A percentile compares a stretch with the other conserved stretches of the same genome.
Evolutionary conservation across 2,329 filamentous ascomycete species (phyloP).

Genomic region (Ophiostoma fasciatum): DNA sequence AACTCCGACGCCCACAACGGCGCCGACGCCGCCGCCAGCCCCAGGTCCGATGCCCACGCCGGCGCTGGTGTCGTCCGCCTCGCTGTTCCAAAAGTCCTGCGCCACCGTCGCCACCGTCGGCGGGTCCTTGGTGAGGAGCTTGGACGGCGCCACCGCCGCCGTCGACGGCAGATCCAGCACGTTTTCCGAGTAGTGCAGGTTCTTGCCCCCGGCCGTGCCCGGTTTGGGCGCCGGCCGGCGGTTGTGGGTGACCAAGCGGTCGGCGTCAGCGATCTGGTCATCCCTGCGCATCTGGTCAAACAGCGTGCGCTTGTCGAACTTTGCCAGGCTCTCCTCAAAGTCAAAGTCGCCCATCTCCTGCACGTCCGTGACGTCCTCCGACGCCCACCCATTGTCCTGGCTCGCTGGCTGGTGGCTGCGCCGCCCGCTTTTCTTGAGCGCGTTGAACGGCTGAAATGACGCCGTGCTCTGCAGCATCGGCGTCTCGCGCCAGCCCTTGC

Average conservation of each 20-base stretch:
- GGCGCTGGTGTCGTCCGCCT: conserved; percentile 52
- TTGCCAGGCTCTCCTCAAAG: conserved; percentile 75
- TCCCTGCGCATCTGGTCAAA: conserved; percentile 87
- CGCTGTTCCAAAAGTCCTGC: conserved; percentile 56
- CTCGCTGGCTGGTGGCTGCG: conserved; percentile 20
- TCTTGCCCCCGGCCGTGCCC: conserved; percentile 69
- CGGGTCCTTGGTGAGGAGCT: conserved; percentile 17
- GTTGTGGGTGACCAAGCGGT: conserved; percentile 84
- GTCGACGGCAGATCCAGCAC: conserved; percentile 52
- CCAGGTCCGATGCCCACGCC: conserved; percentile 11
- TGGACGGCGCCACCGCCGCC: conserved; percentile 17
- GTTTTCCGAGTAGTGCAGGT: conserved; percentile 82
- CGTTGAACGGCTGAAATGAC: conserved; percentile 47
- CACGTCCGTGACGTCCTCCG: conserved; percentile 88
- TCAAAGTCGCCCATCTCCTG: conserved; percentile 92
- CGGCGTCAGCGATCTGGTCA: conserved; percentile 76
- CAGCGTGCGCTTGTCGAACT: conserved; percentile 84
- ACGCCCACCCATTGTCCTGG: conserved; percentile 74
- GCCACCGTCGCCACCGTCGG: conserved; percentile 12
- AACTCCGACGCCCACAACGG: not conserved
- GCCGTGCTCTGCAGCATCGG: conserved; percentile 44
- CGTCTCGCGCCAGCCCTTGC: conserved; percentile 44
- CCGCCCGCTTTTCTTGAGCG: conserved; percentile 42
- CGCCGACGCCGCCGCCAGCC: not conserved
- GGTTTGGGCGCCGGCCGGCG: conserved; percentile 45